Conservation (phyloP, 345 rosid genomes). For the Gossypioides kirkii region DNA sequence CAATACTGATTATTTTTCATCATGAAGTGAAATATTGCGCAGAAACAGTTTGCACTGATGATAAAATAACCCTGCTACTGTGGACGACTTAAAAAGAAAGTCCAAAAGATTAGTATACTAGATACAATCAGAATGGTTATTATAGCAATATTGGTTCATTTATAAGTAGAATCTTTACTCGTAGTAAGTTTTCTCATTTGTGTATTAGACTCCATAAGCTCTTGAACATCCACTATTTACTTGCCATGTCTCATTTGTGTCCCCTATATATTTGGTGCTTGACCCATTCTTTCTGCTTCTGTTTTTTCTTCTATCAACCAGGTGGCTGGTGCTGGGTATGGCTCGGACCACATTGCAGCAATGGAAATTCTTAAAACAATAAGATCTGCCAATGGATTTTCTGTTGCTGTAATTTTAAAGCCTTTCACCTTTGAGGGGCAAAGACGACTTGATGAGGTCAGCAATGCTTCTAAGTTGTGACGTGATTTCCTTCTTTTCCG, state of each 20-base stretch:
- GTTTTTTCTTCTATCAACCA: slow-evolving; percentile 19
- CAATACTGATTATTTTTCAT: neutral
- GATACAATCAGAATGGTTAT: neutral
- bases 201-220: neutral
- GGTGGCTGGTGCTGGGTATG: slow-evolving; percentile 86
- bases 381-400: slow-evolving; percentile 50
- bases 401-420: slow-evolving; percentile 60
- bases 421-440: slow-evolving; percentile 96
- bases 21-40: neutral
- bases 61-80: neutral
- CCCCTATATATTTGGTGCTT: neutral
- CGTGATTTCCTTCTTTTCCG: neutral
- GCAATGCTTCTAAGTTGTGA: slow-evolving; percentile 4
- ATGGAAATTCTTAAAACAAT: slow-evolving; percentile 54
- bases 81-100: neutral
- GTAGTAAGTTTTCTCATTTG: neutral
- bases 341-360: slow-evolving; percentile 52
- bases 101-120: neutral
- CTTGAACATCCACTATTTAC: neutral
- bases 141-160: neutral
- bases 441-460: slow-evolving; percentile 80
- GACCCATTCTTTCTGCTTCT: neutral
- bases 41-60: neutral
- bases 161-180: neutral
- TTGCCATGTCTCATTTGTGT: neutral